phyloP scores from a whole-genome alignment of 2,329 filamentous ascomycete genomes.

The Neurospora crassa region DNA sequence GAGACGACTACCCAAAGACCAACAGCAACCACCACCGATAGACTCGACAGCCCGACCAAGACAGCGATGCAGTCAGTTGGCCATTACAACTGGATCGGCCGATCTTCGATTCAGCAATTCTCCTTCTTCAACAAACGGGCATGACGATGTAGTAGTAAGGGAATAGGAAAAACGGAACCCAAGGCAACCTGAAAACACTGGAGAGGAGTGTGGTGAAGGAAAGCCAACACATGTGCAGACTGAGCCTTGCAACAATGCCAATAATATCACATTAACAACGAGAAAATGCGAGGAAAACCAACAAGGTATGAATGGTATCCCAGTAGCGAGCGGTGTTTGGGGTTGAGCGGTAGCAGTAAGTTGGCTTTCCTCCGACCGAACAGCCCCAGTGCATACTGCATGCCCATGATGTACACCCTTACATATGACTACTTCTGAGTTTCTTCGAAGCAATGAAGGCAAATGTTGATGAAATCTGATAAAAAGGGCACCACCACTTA shows the following conservation, averaged over 20 bases:
- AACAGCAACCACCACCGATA: background rate
- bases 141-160: no score
- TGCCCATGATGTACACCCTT: background rate
- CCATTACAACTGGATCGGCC: background rate
- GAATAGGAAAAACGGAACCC: no score
- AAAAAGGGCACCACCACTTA: background rate
- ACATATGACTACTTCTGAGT: background rate
- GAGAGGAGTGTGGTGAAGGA: background rate
- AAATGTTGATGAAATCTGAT: background rate
- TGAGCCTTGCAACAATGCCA: background rate
- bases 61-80: background rate
- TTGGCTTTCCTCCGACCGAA: background rate
- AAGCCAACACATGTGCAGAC: background rate
- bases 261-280: background rate
- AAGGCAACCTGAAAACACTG: no score
- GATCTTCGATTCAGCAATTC: background rate
- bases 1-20: background rate
- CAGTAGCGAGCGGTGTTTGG: background rate
- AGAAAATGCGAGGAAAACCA: background rate
- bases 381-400: background rate
- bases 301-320: background rate
- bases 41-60: background rate
- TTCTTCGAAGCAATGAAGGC: background rate
- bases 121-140: background rate
- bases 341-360: no score